Conservation (phyloP, 2,329 filamentous ascomycete genomes). For the Aureobasidium sp. region DNA sequence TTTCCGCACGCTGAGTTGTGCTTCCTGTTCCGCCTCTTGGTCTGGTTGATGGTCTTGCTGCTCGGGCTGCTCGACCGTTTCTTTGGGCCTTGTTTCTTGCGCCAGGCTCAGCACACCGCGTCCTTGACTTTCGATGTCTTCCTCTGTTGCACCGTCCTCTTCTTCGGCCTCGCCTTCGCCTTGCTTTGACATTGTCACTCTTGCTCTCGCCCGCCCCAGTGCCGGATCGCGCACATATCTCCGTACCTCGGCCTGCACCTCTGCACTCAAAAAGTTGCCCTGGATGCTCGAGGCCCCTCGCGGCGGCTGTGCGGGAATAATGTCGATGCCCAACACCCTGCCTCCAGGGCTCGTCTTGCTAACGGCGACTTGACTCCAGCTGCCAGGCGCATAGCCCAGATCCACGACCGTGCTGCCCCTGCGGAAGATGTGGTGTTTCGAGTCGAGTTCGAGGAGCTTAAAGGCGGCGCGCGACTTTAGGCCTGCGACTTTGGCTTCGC, state of each 20-base stretch:
- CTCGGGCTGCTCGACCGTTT: not conserved
- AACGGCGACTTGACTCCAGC: slow-evolving; percentile 70
- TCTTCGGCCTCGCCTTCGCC: slow-evolving; percentile 29
- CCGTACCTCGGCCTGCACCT: slow-evolving; percentile 69
- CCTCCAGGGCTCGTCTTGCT: slow-evolving; percentile 70
- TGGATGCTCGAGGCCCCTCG: slow-evolving; percentile 90
- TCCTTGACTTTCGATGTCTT: slow-evolving; percentile 35
- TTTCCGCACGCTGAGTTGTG: slow-evolving; percentile 27
- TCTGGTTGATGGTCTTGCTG: slow-evolving; percentile 25
- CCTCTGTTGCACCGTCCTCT: slow-evolving; percentile 28
- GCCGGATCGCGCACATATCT: slow-evolving; percentile 63
- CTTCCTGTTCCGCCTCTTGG: slow-evolving; percentile 23
- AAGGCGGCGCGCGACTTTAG: slow-evolving; percentile 89
- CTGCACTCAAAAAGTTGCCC: slow-evolving; percentile 76
- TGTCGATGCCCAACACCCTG: slow-evolving; percentile 82
- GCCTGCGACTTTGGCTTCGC: slow-evolving; percentile 68
- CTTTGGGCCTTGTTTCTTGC: not conserved
- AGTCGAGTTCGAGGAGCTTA: slow-evolving; percentile 86
- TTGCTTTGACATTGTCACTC: slow-evolving; percentile 19
- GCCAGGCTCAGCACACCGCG: slow-evolving; percentile 63
- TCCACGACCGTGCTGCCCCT: slow-evolving; percentile 82
- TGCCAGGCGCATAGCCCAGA: slow-evolving; percentile 68
- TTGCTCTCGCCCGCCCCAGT: slow-evolving; percentile 46
- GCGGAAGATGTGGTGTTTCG: slow-evolving; percentile 71
- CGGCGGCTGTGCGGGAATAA: slow-evolving; percentile 87